Base-by-base conservation (phyloP, 768 basidiomycete genomes). In the Stropharia rugosoannulata region DNA sequence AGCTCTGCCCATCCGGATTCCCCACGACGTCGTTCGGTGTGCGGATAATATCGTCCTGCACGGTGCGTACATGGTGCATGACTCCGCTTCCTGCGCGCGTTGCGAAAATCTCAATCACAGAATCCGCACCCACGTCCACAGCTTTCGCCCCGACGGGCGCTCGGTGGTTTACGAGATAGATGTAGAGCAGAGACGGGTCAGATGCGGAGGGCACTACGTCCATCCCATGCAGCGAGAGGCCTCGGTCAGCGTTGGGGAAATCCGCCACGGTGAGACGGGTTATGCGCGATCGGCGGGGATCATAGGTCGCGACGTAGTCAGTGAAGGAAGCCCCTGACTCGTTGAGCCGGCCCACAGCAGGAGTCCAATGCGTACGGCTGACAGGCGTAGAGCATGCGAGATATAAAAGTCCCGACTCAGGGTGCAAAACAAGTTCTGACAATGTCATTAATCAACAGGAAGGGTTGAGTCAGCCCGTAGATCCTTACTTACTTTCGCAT, bases 21-120 rank as follows among this genome's bases (percentile, higher is more conserved):
- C 89, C 88, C n/a, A 83, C 80, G 12, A 91, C 51, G 63, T 90
- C 89, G 63, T 90, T 91, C 1, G 90, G 90, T 4, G 86, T 82
- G 10, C 78, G 39, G 19, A 91, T 75, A 10, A 80, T 66, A 2
- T 78, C 72, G 63, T 86, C 78, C 36, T 77, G 68, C 16, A 90
- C 70, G 4, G 90, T 90, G 56, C 68, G 75, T 22, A 90, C 65
- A 62, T 89, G 81, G 4, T 67, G 73, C 47, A 89, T 60, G 1
- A 63, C 71, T 19, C 68, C 62, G 51, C 75, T 70, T 11, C 80
- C 80, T 1, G 79, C 58, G 0, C 58, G 68, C 1, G 82, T 85
- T 62, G 77, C 79, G 66, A 90, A 90, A 18, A 92, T 75, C 64
- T 92, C 89, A 19, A 92, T 71, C 50, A 75, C 80, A 1, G 87